A percentile compares a stretch with the other conserved stretches of the same genome.
These are phyloP conservation scores for Aspergillus fijiensis DNA, from an alignment of 2,329 filamentous ascomycete genomes.

Conservation along the genomic window DNA sequence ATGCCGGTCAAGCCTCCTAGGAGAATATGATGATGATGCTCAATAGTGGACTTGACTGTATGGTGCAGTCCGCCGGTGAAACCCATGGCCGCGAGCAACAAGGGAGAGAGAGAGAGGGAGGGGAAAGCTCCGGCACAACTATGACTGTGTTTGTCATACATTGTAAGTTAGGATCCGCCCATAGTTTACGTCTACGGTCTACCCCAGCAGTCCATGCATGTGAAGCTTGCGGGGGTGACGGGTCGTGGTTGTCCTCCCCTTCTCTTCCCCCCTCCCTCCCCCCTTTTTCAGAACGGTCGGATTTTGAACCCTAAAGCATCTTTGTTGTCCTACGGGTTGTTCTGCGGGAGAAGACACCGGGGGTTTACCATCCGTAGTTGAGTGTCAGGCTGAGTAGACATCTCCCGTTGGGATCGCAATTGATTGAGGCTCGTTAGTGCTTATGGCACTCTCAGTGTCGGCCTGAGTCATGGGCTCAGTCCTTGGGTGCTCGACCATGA, in stretches of 20 bases:
- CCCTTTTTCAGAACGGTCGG: not conserved
- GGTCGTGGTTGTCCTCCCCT: too few species aligned
- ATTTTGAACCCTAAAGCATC: not conserved
- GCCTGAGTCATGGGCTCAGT: not conserved
- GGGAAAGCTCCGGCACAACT: too few species aligned
- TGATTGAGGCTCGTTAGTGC: not conserved
- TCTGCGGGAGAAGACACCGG: not conserved
- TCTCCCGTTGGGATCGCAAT: not conserved
- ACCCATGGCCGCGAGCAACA: not conserved
- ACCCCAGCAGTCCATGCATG: not conserved
- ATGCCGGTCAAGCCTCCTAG: not conserved
- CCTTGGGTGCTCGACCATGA: not conserved
- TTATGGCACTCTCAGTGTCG: not conserved
- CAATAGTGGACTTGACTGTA: not conserved
- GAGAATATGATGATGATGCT: not conserved
- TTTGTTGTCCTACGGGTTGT: not conserved
- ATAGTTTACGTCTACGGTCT: not conserved
- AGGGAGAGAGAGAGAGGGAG: too few species aligned
- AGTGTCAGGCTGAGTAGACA: not conserved
- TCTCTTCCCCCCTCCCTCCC: not conserved
- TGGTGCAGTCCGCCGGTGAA: not conserved
- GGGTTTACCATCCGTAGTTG: not conserved
- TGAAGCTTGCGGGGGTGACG: not conserved
- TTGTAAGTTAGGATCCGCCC: not conserved
- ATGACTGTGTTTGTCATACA: not conserved